phyloP scores from a whole-genome alignment of 495 filamentous ascomycete genomes.

The Pseudoneurospora amorphoporcata region DNA sequence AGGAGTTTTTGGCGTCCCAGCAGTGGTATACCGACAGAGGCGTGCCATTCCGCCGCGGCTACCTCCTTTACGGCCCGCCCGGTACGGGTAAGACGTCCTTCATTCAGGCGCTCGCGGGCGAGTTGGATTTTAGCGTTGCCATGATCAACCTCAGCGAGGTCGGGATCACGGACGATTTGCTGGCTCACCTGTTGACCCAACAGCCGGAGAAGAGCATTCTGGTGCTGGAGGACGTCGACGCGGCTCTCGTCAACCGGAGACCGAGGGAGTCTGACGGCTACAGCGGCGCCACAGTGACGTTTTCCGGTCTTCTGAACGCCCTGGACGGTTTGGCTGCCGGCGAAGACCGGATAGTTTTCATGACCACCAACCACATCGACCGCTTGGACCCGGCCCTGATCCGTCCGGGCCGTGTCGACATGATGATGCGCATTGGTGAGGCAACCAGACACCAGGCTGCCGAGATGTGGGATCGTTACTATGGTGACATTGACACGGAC shows the following conservation, averaged over 20 bases:
- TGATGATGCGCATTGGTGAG: constrained; percentile 83
- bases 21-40: constrained; percentile 92
- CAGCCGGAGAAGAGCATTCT: constrained; percentile 78
- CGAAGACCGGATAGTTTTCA: constrained; percentile 84
- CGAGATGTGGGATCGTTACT: constrained; percentile 91
- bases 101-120: constrained; percentile 86
- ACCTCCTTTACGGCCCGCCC: constrained; percentile 87
- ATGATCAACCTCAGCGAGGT: constrained; percentile 90
- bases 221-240: constrained; percentile 89
- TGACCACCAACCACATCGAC: constrained; percentile 92
- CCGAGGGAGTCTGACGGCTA: constrained; percentile 79
- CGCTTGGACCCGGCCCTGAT: constrained; percentile 82
- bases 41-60: constrained; percentile 89
- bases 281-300: constrained; percentile 81
- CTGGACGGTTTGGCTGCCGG: constrained; percentile 92
- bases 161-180: constrained; percentile 83
- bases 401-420: constrained; percentile 84
- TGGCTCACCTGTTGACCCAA: constrained; percentile 81
- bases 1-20: constrained; percentile 67
- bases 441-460: constrained; percentile 75
- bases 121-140: constrained; percentile 87
- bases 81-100: constrained; percentile 95
- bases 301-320: constrained; percentile 88
- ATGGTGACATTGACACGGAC: constrained; percentile 64
- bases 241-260: constrained; percentile 74